Percentiles rank a stretch among this genome's conserved stretches.
Evolutionary conservation across 1,284 basidiomycete genomes (phyloP).

Genomic region (Baeospora myosura): DNA sequence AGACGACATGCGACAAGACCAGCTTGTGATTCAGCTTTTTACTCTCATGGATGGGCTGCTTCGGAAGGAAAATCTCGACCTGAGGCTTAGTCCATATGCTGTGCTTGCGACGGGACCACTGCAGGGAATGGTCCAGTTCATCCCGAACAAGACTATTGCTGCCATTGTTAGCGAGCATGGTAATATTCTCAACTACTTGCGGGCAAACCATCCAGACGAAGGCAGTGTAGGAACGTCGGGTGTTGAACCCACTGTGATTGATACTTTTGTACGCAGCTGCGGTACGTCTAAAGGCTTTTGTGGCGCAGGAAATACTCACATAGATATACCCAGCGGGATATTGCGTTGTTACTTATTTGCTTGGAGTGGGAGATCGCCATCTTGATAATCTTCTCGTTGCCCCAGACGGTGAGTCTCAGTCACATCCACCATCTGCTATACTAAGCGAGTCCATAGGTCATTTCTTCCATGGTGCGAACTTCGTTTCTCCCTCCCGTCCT

Average conservation of each 20-base stretch:
- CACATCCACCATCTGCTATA: conserved; percentile 4
- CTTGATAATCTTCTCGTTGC: conserved; percentile 91
- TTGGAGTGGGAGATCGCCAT: conserved; percentile 97
- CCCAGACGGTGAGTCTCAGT: conserved; percentile 66
- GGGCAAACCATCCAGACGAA: conserved; percentile 83
- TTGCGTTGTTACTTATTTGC: conserved; percentile 93
- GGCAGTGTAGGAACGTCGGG: conserved; percentile 89
- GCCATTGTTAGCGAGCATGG: conserved; percentile 90
- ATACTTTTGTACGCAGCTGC: conserved; percentile 95
- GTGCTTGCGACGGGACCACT: conserved; percentile 89
- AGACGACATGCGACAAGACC: conserved; percentile 97
- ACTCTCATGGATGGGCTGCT: conserved; percentile 94
- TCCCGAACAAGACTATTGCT: conserved; percentile 92
- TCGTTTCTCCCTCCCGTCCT: conserved; percentile 3
- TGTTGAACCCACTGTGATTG: conserved; percentile 86
- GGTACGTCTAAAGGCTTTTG: conserved; percentile 48
- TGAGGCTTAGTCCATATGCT: conserved; percentile 88
- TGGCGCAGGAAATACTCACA: conserved; percentile 7
- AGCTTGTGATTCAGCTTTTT: conserved; percentile 94
- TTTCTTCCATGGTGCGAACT: conserved; percentile 72
- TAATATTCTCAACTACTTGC: conserved; percentile 85
- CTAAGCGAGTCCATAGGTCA: conserved; percentile 39
- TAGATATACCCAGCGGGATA: conserved; percentile 71
- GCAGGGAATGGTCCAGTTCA: conserved; percentile 96
- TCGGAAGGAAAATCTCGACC: conserved; percentile 91